Evolutionary conservation across 1,139 yeast species (phyloP).

Genomic region (Saccharomycopsis phalli): DNA sequence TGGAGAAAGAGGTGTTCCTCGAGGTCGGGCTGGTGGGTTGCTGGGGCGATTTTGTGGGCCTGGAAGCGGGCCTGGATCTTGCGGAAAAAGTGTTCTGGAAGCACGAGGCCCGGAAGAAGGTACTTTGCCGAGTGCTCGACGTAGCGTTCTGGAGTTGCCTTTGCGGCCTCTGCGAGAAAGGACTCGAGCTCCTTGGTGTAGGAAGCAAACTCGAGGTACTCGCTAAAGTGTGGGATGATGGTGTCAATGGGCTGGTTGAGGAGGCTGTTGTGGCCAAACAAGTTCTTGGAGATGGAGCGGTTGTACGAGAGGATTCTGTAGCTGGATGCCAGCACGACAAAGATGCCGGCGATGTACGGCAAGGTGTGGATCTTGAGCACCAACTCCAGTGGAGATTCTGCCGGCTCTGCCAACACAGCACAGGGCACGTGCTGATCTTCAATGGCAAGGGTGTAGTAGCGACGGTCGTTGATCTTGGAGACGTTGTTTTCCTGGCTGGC

Average conservation of each 20-base stretch:
- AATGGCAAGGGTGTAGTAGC: slow-evolving; percentile 52
- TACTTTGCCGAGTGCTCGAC: slow-evolving; percentile 24
- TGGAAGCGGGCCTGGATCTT: slow-evolving; percentile 33
- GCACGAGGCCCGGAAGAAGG: slow-evolving; percentile 45
- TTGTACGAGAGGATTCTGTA: slow-evolving; percentile 58
- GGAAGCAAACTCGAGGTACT: slow-evolving; percentile 34
- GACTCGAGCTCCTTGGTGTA: slow-evolving; percentile 15
- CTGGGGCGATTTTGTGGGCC: slow-evolving; percentile 13
- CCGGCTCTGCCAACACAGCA: slow-evolving; percentile 41
- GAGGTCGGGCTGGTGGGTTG: slow-evolving; percentile 16
- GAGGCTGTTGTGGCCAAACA: slow-evolving; percentile 63
- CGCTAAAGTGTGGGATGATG: slow-evolving; percentile 58
- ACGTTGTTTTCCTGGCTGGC: neutral
- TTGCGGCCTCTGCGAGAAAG: slow-evolving; percentile 28
- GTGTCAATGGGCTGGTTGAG: slow-evolving; percentile 42
- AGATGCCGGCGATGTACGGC: slow-evolving; percentile 83
- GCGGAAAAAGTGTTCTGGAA: slow-evolving; percentile 87
- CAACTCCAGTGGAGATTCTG: slow-evolving; percentile 22
- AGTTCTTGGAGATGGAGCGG: slow-evolving; percentile 64
- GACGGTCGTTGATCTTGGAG: slow-evolving; percentile 38
- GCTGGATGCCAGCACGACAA: slow-evolving; percentile 49
- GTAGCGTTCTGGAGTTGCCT: slow-evolving; percentile 34
- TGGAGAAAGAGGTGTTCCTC: slow-evolving; percentile 42
- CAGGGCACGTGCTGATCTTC: slow-evolving; percentile 47
- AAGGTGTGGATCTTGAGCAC: slow-evolving; percentile 61